These are phyloP conservation scores for Vigna mungo DNA, from an alignment of 306 rosid species.

Conservation along the genomic window DNA sequence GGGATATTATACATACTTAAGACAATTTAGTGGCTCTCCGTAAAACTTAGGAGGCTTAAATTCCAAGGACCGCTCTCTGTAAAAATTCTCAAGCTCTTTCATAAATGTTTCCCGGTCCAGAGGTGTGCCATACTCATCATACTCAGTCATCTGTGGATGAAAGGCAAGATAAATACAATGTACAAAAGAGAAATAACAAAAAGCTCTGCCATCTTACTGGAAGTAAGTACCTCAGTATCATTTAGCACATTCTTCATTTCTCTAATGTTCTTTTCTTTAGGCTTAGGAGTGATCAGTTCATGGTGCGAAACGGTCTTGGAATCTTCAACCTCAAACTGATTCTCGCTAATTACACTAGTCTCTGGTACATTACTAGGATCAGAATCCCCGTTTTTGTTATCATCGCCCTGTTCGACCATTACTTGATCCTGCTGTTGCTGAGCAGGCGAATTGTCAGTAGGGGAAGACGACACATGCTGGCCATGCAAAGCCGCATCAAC, in stretches of 20 bases:
- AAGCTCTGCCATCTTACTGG: not conserved
- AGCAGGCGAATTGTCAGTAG: constrained; percentile 22
- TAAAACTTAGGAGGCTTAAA: constrained; percentile 88
- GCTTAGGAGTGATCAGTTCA: constrained; percentile 44
- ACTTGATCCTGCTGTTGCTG: constrained; percentile 45
- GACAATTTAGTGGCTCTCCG: constrained; percentile 81
- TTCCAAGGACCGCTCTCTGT: constrained; percentile 69
- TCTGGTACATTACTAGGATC: constrained; percentile 36
- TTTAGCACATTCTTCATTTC: constrained; percentile 50
- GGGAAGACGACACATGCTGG: constrained; percentile 38
- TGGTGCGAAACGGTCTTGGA: constrained; percentile 35
- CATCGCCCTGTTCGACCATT: constrained; percentile 48
- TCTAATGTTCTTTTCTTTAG: constrained; percentile 47
- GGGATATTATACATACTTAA: constrained; percentile 62
- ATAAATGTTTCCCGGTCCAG: constrained; percentile 70
- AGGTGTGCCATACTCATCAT: constrained; percentile 56
- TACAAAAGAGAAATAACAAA: not conserved
- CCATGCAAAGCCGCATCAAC: constrained; percentile 38
- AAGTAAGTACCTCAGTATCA: constrained; percentile 54
- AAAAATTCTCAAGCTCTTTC: constrained; percentile 75
- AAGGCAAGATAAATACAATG: constrained; percentile 1
- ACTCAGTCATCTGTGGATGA: constrained; percentile 57
- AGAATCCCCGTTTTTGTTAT: constrained; percentile 28
- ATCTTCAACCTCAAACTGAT: constrained; percentile 40
- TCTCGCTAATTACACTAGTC: constrained; percentile 38